Evolutionary conservation across 192 early-diverging fungal species (phyloP), one percentile per base, ranked within the genome.

Genomic region (Backusella morwellensis): DNA sequence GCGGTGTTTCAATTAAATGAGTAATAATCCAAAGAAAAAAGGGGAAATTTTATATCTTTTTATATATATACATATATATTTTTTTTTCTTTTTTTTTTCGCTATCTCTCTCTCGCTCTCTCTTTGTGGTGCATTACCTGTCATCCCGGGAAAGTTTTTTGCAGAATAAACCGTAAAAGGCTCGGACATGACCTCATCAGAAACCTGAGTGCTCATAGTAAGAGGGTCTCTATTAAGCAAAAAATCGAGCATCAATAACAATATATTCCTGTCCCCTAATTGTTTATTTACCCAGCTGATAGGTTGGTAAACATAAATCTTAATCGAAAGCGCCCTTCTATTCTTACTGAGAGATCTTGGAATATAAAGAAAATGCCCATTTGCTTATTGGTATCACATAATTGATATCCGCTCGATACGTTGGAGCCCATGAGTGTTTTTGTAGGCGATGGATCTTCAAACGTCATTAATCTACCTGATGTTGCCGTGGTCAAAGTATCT

Each of bases 331-430:
- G 81, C 8, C 93, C 93, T 85, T 94, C 93, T 8, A 91, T 91
- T 52, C 93, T 82, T 26, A 94, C 91, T 14, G 90, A 92, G 44
- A 94, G 79, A 74, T 94, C 93, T 71, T 91, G 93, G 79, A 94
- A 94, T 40, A 94, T 84, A 72, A 94, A 94, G 66, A 91, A 94
- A 32, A 93, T 87, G 44, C 78, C 78, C n/a, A 36, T 21, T 47
- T 68, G 34, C 3, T 75, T 72, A 21, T 72, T 35, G 9, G 66
- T 21, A 59, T 75, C 41, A n/a, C 47, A 41, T 19, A 79, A 56
- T 36, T 70, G 72, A 14, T 75, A 56, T 19, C 73, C 68, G 38
- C 70, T 79, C n/a, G 73, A 74, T 26, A 71, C 67, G 12, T 71
- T 59, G 6, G 78, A 74, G 0, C 78, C 78, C 67, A 75, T 75